Evolutionary conservation across 208 protist species (phyloP), one percentile per base, ranked within the genome.

Genomic region (Leishmania martiniquensis): DNA sequence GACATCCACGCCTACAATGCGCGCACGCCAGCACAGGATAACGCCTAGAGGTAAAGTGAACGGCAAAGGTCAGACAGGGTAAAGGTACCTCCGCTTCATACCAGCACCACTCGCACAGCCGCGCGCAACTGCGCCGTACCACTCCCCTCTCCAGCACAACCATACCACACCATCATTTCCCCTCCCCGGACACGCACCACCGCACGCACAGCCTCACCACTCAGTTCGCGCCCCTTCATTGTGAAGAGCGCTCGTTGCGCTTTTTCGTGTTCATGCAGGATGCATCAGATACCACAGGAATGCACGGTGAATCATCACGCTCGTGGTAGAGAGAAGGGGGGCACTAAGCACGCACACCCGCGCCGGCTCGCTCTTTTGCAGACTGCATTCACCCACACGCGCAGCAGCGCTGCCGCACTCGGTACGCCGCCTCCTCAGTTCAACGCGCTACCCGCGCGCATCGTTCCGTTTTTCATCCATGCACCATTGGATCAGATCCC

Each of bases 281-380:
- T 57, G n/a, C 17, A 66, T 93, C 89, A 87, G 89, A 93, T 93
- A 91, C 89, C 89, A 93, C 89, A 93, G 89, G 89, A 92, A 90
- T 92, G 88, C 63, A 88, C 78, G 72, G 75, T 70, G 70, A 82
- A 63, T 84, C 80, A 85, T 83, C 75, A 81, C 54, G 47, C 29
- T n/a, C n/a, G 42, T 39, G 42, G 77, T 5, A 17, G 83, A 87
- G 29, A 17, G 29, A 15, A n/a, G 29, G 12, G 47, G 13, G 62
- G 45, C 84, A 87, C 80, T 83, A 81, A 39, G 83, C n/a, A 44
- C 60, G 15, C 60, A 66, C 60, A 20, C 29, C 17, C 55, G 55
- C 29, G 15, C 59, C 13, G n/a, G 12, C 15, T 37, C 12, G 32
- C 59, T 29, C 32, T 20, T 29, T 63, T 42, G 13, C 25, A 0